phyloP scores from a whole-genome alignment of 83 land plant genomes.

The Diphasiastrum complanatum region DNA sequence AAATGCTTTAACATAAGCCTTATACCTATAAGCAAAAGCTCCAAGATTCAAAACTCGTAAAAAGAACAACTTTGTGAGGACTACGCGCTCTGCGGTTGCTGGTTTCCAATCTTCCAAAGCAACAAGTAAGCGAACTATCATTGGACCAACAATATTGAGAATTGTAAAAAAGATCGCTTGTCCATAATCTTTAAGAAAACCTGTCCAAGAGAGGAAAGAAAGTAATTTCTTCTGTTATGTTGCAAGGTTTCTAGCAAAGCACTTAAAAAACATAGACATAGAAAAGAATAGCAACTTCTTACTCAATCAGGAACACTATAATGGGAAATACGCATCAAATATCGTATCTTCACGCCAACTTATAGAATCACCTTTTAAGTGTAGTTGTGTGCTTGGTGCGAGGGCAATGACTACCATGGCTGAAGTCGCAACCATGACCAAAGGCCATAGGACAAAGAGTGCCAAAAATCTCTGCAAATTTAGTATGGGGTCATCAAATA shows the following conservation, averaged over 20 bases:
- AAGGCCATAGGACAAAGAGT: conserved; percentile 26
- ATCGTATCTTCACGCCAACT: too few species aligned
- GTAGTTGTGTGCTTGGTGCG: too few species aligned
- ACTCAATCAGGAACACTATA: too few species aligned
- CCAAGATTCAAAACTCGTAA: conserved; percentile 27
- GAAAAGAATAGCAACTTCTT: too few species aligned
- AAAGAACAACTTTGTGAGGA: conserved; percentile 25
- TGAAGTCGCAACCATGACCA: conserved; percentile 19
- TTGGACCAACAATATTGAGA: conserved; percentile 28
- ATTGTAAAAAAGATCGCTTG: conserved; percentile 21
- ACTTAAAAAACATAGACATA: too few species aligned
- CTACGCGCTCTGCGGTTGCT: conserved; percentile 23
- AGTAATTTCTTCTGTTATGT: too few species aligned
- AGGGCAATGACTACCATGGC: conserved; percentile 16
- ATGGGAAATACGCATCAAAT: conserved; percentile 13
- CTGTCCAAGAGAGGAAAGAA: not conserved
- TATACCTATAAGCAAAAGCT: conserved; percentile 31
- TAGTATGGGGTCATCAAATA: too few species aligned
- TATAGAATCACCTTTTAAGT: too few species aligned
- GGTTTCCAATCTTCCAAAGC: conserved; percentile 35
- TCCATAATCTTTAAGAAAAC: conserved; percentile 16
- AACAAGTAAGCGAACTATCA: conserved; percentile 12
- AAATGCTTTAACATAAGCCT: too few species aligned
- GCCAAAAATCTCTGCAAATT: conserved; percentile 25
- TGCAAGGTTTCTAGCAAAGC: too few species aligned